Conservation (phyloP, 371 early-diverging fungal species). For the Saksenaea vasiformis region DNA sequence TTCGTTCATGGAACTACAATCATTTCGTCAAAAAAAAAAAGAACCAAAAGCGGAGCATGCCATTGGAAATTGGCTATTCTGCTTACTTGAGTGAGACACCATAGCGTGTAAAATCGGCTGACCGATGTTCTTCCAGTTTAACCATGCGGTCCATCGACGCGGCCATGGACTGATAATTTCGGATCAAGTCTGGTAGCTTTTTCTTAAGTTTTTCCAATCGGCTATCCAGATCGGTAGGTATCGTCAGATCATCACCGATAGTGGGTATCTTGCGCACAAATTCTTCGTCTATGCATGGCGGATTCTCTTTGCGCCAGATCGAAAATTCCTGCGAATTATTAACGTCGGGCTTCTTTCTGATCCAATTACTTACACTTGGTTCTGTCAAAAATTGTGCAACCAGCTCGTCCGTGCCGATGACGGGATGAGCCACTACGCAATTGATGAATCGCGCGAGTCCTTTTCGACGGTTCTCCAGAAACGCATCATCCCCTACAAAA, state of each 20-base stretch:
- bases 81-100: conserved; percentile 51
- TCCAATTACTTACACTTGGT: conserved; percentile 49
- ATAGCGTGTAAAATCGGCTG: conserved; percentile 47
- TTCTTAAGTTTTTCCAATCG: conserved; percentile 31
- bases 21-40: neutral
- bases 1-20: conserved; percentile 50
- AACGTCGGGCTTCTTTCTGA: neutral
- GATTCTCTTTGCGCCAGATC: conserved; percentile 26
- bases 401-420: conserved; percentile 61
- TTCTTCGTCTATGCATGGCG: conserved; percentile 40
- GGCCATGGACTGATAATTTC: conserved; percentile 57
- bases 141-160: conserved; percentile 58
- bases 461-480: conserved; percentile 68
- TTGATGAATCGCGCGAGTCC: conserved; percentile 74
- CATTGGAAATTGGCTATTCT: neutral
- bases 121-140: conserved; percentile 54
- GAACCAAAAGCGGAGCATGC: neutral
- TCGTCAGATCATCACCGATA: conserved; percentile 16
- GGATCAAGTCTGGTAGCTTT: conserved; percentile 39
- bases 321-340: conserved; percentile 27
- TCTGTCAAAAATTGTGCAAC: conserved; percentile 67
- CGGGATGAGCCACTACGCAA: conserved; percentile 73
- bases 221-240: conserved; percentile 46
- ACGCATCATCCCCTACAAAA: conserved; percentile 58
- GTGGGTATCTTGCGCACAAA: conserved; percentile 18